Evolutionary conservation across 2,329 filamentous ascomycete genomes (phyloP), one percentile per base, ranked within the genome.

Genomic region (Botrytis fragariae): DNA sequence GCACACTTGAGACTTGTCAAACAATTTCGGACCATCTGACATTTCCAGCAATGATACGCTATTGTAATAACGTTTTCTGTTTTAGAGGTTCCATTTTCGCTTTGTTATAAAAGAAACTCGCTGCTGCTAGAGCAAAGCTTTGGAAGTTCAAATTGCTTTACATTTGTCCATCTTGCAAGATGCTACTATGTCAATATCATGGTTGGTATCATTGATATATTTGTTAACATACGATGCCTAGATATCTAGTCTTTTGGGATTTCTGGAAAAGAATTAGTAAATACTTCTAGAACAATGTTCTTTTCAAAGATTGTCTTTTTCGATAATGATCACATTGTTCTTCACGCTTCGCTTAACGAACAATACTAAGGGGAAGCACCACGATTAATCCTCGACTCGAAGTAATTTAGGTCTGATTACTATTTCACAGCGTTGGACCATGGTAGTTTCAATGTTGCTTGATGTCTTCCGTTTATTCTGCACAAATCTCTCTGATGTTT

Each of bases 331-430:
- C 4, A 9, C 39, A 72, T 72, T 72, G 71, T 73, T 71, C 72
- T 71, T 60, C 22, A 45, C 72, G 60, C 35, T 51, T 75, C 74
- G 74, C 73, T 74, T 64, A 74, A 71, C 59, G 74, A 76, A 76
- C 75, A 76, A 76, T 76, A 68, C n/a, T 73, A 75, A 76, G 69
- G 74, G 62, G 61, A 35, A 57, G 42, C 62, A 57, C 37, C 39
- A 37, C 18, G 37, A 69, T 61, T 54, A 68, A 25, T 48, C 14
- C 42, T 68, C 42, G 37, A 39, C 29, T 42, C 4, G 18, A 65
- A 35, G 18, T 42, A 25, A 44, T 72, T 25, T 69, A 42, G 29
- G 32, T 37, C 32, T 20, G 22, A 25, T 44, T 60, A 57, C 20
- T 51, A 48, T 48, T 45, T 6, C 18, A 37, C 2, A 25, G n/a